Evolutionary conservation across 768 basidiomycete species (phyloP).

Genomic region (Kwoniella sp.): DNA sequence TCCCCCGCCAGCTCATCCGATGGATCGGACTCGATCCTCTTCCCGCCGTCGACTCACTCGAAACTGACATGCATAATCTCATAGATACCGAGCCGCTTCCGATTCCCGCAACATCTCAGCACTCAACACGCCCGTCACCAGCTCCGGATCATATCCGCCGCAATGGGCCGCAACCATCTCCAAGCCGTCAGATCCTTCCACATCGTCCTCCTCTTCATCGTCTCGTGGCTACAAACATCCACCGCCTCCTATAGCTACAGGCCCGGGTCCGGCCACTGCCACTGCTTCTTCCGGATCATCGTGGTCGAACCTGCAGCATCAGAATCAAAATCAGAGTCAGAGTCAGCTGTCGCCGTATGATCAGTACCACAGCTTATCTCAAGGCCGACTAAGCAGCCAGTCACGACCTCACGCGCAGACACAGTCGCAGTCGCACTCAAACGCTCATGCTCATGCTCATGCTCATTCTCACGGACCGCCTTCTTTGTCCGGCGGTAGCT

Average conservation of each 20-base stretch:
- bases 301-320: not conserved
- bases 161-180: constrained; percentile 16
- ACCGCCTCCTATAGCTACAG: not conserved
- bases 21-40: no score
- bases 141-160: constrained; percentile 13
- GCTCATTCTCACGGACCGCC: not conserved
- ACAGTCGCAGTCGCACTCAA: not conserved
- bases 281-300: not conserved
- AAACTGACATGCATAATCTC: not conserved
- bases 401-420: not conserved
- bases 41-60: no score
- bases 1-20: no score
- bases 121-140: constrained; percentile 13
- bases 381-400: not conserved
- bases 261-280: not conserved
- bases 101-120: not conserved
- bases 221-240: no score
- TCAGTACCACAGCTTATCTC: not conserved
- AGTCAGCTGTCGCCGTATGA: not conserved
- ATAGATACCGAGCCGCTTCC: not conserved
- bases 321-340: constrained; percentile 2
- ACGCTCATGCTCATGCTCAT: not conserved
- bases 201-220: constrained; percentile 3
- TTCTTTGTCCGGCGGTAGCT: not conserved
- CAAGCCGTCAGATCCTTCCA: constrained; percentile 1